phyloP scores from a whole-genome alignment of 169 alveolate genomes.

The Eimeria praecox region DNA sequence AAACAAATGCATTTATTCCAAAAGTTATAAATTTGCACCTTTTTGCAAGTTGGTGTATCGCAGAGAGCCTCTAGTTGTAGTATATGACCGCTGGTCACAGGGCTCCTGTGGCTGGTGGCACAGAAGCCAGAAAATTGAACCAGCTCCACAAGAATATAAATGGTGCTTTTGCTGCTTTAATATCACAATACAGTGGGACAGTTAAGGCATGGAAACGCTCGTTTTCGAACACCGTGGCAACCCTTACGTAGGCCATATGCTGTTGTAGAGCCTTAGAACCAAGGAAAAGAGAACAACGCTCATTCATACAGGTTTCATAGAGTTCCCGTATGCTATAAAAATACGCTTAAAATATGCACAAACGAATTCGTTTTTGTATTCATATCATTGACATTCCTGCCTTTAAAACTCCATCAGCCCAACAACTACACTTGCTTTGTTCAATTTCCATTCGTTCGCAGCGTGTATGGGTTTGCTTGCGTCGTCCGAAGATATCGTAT shows the following conservation, averaged over 20 bases:
- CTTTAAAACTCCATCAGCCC: not conserved
- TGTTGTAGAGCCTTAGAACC: not conserved
- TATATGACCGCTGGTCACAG: conserved; percentile 69
- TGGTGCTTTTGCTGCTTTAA: not conserved
- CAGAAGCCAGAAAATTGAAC: not conserved
- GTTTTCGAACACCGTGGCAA: not conserved
- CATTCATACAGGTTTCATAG: too few relatives aligned
- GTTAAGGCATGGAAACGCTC: not conserved
- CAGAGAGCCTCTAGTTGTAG: not conserved
- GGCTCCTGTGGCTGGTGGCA: conserved; percentile 25
- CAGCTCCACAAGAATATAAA: not conserved
- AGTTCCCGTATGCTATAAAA: too few relatives aligned
- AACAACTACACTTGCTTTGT: not conserved
- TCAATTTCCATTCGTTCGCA: not conserved
- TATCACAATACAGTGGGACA: not conserved
- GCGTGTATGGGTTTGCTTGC: not conserved
- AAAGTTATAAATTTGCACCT: not conserved
- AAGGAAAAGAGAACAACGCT: not conserved
- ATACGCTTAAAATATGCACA: not conserved
- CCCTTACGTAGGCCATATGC: not conserved
- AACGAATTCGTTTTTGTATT: not conserved
- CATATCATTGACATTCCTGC: not conserved
- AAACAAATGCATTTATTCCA: not conserved
- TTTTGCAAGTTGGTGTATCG: not conserved
- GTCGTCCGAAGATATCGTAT: not conserved